These are phyloP conservation scores for Calonectria multiphialidica DNA, from an alignment of 2,329 filamentous ascomycete species.

Conservation along the genomic window DNA sequence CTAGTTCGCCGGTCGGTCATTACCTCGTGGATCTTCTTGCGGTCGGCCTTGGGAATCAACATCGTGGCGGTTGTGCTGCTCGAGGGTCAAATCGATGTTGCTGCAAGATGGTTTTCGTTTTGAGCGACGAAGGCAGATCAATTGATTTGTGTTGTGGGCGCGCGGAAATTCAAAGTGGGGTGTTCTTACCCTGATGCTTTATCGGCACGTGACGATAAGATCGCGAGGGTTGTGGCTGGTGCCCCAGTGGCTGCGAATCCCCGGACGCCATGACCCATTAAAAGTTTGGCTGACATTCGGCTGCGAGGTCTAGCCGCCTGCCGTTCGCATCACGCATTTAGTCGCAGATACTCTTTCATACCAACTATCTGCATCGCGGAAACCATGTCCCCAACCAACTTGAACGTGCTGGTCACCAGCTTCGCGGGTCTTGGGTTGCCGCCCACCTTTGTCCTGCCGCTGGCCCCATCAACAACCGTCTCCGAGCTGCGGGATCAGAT, in stretches of 20 bases:
- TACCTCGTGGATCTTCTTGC: slow-evolving; percentile 99
- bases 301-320: neutral
- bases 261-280: neutral
- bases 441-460: slow-evolving; percentile 82
- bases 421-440: slow-evolving; percentile 88
- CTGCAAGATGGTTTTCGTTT: slow-evolving; percentile 53
- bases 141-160: slow-evolving; percentile 59
- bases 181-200: slow-evolving; percentile 28
- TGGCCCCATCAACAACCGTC: slow-evolving; percentile 74
- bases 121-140: slow-evolving; percentile 51
- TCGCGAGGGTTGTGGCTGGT: slow-evolving; percentile 35
- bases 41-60: slow-evolving; percentile 99
- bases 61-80: slow-evolving; percentile 72
- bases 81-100: slow-evolving; percentile 61
- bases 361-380: neutral
- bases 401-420: slow-evolving; percentile 88
- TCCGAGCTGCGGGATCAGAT: slow-evolving; percentile 75
- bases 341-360: neutral
- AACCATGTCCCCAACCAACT: slow-evolving; percentile 66
- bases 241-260: neutral
- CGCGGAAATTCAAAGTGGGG: slow-evolving; percentile 56
- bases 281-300: neutral
- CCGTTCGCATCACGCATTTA: neutral
- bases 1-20: slow-evolving; percentile 28
- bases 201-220: slow-evolving; percentile 49